Base-by-base conservation (phyloP, 108 stramenopile species). In the Nitzschia sp. region DNA sequence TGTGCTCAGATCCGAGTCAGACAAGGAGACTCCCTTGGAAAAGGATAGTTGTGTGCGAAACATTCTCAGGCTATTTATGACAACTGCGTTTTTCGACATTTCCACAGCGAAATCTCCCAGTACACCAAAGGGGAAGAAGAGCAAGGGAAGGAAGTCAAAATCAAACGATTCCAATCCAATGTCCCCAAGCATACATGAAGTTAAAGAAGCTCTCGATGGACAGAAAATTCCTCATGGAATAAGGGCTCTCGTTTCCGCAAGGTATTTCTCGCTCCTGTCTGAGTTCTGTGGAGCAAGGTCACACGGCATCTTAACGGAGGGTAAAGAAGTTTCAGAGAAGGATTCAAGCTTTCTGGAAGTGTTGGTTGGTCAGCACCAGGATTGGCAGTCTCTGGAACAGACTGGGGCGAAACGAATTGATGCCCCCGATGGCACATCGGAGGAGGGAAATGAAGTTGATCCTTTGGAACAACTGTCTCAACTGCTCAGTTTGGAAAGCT, bases 61-160 rank as follows among this genome's bases (percentile, higher is more conserved):
- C 58, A 69, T 87, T 17, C 37, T 85, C 11, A 40, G 59, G 15
- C 88, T 93, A 51, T 87, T 93, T 38, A 76, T 90, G 80, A 73
- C 81, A 55, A 64, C 70, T 12, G 86, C 91, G 22, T 93, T 90
- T 54, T 89, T 88, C 63, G 87, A 92, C 66, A 85, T 84, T 58
- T 79, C 77, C 15, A 44, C 53, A 26, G 40, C 63, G 14, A 54
- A 53, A 21, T 20, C 17, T 26, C 77, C 51, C 41, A 39, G 12
- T 20, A 37, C 10, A 24, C 51, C 40, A 15, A 74, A 59, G 51
- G 41, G 64, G 22, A 85, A 83, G 51, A 84, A 84, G 69, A 78
- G 71, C 70, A 80, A 78, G 54, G 71, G 65, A 51, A 74, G 69
- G 62, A 84, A 76, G 53, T 25, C 57, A 50, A 63, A 65, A 10